These are phyloP conservation scores for Suillus ampliporus DNA, from an alignment of 768 basidiomycete species.

Conservation along the genomic window DNA sequence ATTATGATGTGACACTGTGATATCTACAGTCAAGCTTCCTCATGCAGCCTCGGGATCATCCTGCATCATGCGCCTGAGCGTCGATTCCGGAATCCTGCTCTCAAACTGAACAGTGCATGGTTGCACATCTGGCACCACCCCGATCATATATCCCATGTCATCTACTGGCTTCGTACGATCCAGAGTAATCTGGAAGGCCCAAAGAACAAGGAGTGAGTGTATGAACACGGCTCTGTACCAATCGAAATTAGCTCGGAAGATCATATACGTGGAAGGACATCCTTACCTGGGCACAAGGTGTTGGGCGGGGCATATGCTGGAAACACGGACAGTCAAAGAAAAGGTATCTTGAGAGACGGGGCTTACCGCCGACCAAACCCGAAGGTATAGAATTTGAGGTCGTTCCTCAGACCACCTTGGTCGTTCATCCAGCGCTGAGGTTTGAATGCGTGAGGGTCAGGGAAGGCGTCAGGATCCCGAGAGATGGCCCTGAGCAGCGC, in stretches of 20 bases:
- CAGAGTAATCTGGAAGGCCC: conserved; percentile 57
- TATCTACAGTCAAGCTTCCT: too few relatives aligned
- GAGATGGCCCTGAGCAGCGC: conserved; percentile 23
- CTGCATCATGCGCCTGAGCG: conserved; percentile 6
- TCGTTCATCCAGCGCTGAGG: conserved; percentile 58
- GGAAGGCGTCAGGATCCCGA: conserved; percentile 31
- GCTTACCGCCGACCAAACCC: conserved; percentile 51
- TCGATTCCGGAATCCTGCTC: conserved; percentile 38
- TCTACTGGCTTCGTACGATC: conserved; percentile 57
- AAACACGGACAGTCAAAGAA: too few relatives aligned
- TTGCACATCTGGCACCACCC: conserved; percentile 29
- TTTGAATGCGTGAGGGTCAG: conserved; percentile 53
- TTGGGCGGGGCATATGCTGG: conserved; percentile 61
- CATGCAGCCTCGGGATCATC: neutral
- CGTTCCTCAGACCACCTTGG: conserved; percentile 50
- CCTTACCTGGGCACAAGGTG: conserved; percentile 39
- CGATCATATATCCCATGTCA: conserved; percentile 55
- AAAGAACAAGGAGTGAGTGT: conserved; percentile 62
- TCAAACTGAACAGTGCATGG: conserved; percentile 61
- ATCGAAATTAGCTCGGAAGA: too few relatives aligned
- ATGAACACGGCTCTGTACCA: conserved; percentile 56
- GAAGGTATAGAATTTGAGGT: conserved; percentile 56
- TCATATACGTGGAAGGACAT: too few relatives aligned
- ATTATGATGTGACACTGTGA: too few relatives aligned
- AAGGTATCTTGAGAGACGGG: too few relatives aligned